Evolutionary conservation across 2,329 filamentous ascomycete genomes (phyloP).

Genomic region (Leptographium lundbergii): DNA sequence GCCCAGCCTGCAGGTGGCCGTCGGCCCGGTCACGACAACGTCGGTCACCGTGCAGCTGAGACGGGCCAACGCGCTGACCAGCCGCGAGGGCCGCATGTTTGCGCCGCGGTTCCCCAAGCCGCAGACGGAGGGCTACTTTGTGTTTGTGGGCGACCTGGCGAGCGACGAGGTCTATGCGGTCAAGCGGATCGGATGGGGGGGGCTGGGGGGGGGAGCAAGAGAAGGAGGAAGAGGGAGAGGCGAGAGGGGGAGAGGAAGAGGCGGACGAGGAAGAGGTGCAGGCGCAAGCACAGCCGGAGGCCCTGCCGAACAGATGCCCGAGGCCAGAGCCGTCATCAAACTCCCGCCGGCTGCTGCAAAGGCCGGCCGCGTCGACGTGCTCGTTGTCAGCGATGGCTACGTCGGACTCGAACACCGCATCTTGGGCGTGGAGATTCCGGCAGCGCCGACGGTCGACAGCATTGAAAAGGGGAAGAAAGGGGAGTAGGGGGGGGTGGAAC

Average conservation of each 20-base stretch:
- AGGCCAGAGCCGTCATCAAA: constrained; percentile 44
- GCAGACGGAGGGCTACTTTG: constrained; percentile 89
- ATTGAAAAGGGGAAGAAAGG: constrained; percentile 19
- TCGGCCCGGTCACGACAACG: constrained; percentile 45
- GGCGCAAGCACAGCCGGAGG: neutral
- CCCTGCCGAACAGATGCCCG: constrained; percentile 18
- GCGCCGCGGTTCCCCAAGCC: constrained; percentile 87
- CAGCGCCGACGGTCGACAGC: constrained; percentile 33
- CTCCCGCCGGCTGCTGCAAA: constrained; percentile 38
- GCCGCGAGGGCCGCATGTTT: constrained; percentile 62
- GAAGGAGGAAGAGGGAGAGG: neutral
- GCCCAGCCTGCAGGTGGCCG: constrained; percentile 53
- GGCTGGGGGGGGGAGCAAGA: neutral
- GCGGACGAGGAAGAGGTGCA: constrained; percentile 15
- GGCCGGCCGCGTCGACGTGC: constrained; percentile 55
- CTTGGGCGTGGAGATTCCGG: constrained; percentile 38
- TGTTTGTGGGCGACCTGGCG: constrained; percentile 55
- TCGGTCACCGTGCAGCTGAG: constrained; percentile 51
- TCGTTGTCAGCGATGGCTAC: constrained; percentile 80
- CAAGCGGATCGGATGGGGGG: constrained; percentile 69
- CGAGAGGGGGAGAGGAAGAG: neutral
- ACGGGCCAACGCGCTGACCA: constrained; percentile 52
- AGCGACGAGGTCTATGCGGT: constrained; percentile 72
- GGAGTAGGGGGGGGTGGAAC: no score
- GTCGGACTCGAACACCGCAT: constrained; percentile 53